Evolutionary conservation across 345 rosid genomes (phyloP).

Genomic region (Adansonia digitata): DNA sequence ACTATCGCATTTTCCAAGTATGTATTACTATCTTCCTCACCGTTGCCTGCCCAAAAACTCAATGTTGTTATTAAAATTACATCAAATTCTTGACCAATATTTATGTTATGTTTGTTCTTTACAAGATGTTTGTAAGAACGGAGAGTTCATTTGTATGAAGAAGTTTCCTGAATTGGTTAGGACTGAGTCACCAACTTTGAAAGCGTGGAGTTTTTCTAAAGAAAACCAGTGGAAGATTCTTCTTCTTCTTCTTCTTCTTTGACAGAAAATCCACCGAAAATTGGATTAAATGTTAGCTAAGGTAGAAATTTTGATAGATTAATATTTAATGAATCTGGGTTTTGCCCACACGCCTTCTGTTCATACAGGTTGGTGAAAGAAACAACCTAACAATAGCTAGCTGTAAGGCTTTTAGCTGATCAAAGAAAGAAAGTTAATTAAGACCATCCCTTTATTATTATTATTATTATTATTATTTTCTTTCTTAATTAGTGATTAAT

Average conservation of each 20-base stretch:
- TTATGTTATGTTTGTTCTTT: too few relatives aligned
- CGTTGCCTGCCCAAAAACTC: too few relatives aligned
- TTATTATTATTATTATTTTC: too few relatives aligned
- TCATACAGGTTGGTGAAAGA: constrained; percentile 22
- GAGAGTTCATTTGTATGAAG: background rate
- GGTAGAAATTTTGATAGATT: background rate
- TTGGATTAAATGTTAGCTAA: constrained; percentile 6
- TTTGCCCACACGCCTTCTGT: constrained; percentile 20
- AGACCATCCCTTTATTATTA: background rate
- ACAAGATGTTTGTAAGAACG: background rate
- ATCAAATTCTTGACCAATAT: too few relatives aligned
- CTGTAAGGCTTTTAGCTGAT: background rate
- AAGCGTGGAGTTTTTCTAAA: background rate
- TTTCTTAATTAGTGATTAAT: background rate
- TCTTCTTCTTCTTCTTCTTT: background rate
- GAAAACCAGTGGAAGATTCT: background rate
- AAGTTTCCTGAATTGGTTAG: background rate
- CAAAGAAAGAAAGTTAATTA: too few relatives aligned
- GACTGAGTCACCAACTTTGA: constrained; percentile 20
- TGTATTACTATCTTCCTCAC: too few relatives aligned
- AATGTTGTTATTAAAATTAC: background rate
- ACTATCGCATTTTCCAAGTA: too few relatives aligned
- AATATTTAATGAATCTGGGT: background rate
- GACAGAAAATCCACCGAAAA: background rate
- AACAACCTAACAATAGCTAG: constrained; percentile 23